These are phyloP conservation scores for Rhododendron simsii DNA, from an alignment of 148 eudicot genomes.

Conservation along the genomic window DNA sequence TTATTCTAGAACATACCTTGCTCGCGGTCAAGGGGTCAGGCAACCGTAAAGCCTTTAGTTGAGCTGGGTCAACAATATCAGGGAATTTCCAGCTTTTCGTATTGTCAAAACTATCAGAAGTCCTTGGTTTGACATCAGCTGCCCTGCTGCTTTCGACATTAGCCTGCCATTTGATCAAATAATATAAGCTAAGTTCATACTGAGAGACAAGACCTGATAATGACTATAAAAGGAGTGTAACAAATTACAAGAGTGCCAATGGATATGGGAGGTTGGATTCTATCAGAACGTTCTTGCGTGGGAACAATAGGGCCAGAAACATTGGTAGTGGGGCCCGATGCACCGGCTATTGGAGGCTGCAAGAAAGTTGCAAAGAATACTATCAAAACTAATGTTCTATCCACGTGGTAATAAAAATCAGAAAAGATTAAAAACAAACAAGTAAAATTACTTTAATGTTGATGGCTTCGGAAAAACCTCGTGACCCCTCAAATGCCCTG, in stretches of 20 bases:
- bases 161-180: constrained; percentile 30
- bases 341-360: constrained; percentile 43
- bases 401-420: background rate
- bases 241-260: constrained; percentile 42
- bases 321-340: constrained; percentile 35
- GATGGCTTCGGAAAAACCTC: constrained; percentile 39
- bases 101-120: constrained; percentile 33
- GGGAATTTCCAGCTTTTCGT: constrained; percentile 40
- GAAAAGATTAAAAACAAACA: background rate
- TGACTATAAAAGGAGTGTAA: background rate
- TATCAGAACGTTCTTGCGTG: constrained; percentile 35
- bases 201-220: background rate
- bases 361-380: constrained; percentile 10
- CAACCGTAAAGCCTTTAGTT: constrained; percentile 46
- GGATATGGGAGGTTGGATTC: constrained; percentile 41
- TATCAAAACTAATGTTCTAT: background rate
- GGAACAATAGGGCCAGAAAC: constrained; percentile 31
- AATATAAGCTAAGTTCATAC: background rate
- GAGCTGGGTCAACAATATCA: constrained; percentile 45
- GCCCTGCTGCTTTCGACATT: constrained; percentile 40
- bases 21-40: constrained; percentile 44
- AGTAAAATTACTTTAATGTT: constrained; percentile 36
- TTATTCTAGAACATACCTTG: constrained; percentile 34
- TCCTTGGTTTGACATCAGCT: constrained; percentile 45
- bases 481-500: constrained; percentile 46